phyloP scores from a whole-genome alignment of 2,329 filamentous ascomycete genomes.

The Diaporthe ampelina region DNA sequence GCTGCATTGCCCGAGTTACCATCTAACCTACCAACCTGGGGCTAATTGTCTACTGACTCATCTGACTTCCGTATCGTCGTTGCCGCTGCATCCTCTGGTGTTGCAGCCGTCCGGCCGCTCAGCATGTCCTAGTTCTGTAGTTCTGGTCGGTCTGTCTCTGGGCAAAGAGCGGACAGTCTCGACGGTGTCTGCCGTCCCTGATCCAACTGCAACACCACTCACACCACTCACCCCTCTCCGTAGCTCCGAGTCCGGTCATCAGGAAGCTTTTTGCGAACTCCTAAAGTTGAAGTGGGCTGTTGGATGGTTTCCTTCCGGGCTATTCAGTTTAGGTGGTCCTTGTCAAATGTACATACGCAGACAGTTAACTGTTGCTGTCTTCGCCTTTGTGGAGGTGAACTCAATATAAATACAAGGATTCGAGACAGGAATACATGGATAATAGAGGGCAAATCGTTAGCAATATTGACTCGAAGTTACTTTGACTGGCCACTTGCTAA shows the following conservation, averaged over 20 bases:
- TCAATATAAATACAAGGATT: background rate
- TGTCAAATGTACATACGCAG: background rate
- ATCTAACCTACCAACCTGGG: background rate
- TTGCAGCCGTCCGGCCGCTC: background rate
- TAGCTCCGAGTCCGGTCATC: background rate
- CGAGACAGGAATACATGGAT: background rate
- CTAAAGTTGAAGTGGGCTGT: background rate
- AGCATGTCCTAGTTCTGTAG: background rate
- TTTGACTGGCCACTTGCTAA: background rate
- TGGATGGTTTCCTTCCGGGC: no score
- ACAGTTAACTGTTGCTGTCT: background rate
- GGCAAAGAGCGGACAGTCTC: constrained; percentile 4
- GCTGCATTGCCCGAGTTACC: background rate
- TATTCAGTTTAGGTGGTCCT: background rate
- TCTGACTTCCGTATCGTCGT: background rate
- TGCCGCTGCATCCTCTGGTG: no score
- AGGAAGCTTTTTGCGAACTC: background rate
- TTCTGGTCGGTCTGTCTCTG: background rate
- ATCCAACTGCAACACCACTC: constrained; percentile 23
- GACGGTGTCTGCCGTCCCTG: background rate
- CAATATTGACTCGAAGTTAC: background rate
- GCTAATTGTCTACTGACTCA: constrained; percentile 3
- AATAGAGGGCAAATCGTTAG: no score
- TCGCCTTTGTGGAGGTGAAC: background rate
- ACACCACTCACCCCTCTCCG: constrained; percentile 10